A percentile compares a stretch with the other conserved stretches of the same genome.
Evolutionary conservation across 768 basidiomycete species (phyloP).

Genomic region (Rhodotorula babjevae): DNA sequence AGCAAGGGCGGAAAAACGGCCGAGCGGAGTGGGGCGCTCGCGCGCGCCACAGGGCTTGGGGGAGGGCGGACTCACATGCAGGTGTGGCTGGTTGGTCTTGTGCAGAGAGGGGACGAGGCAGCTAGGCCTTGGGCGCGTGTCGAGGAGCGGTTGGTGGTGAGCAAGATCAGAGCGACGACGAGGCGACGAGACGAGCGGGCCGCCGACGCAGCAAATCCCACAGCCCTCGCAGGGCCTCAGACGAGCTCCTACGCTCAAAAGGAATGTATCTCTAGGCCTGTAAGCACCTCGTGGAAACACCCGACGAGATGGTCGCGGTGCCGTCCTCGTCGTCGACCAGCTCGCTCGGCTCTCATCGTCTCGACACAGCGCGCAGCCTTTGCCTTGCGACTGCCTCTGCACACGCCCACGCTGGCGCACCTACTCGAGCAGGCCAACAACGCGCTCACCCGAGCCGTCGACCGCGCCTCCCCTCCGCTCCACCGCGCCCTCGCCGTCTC

Average conservation of each 20-base stretch:
- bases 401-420: conserved; percentile 1
- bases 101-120: background rate
- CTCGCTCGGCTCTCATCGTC: no score
- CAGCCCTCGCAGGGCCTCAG: no score
- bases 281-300: no score
- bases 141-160: background rate
- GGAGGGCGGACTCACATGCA: conserved; percentile 17
- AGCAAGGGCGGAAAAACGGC: background rate
- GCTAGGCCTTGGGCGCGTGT: background rate
- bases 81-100: conserved; percentile 4
- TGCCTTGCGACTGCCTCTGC: background rate
- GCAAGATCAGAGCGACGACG: background rate
- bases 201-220: no score
- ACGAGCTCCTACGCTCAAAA: no score
- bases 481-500: background rate
- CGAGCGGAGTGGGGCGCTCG: no score
- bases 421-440: background rate
- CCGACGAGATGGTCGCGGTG: no score
- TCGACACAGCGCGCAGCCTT: background rate
- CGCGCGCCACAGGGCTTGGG: no score
- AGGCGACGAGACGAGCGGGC: background rate
- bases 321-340: no score
- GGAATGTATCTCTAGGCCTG: no score
- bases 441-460: background rate
- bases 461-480: background rate